phyloP scores from a whole-genome alignment of 306 rosid species.

The Betula pendula region DNA sequence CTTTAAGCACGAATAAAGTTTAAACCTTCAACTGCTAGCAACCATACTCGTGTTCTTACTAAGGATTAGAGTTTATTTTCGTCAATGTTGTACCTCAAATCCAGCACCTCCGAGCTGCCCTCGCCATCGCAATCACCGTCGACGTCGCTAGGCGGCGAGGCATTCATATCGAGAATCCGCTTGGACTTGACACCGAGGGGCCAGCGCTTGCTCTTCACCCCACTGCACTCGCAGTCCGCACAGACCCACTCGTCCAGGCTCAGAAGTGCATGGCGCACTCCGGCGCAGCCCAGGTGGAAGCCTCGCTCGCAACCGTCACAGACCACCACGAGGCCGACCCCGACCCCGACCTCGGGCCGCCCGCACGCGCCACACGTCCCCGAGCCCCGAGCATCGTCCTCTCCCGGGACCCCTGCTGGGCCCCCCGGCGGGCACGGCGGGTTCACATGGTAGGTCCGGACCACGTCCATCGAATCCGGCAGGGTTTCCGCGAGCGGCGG shows the following conservation, averaged over 20 bases:
- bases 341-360: constrained; percentile 41
- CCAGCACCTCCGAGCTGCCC: constrained; percentile 44
- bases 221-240: constrained; percentile 58
- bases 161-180: constrained; percentile 83
- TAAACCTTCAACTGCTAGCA: neutral
- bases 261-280: constrained; percentile 53
- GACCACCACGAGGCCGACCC: constrained; percentile 53
- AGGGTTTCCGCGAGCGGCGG: constrained; percentile 71
- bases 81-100: constrained; percentile 52
- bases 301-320: constrained; percentile 98
- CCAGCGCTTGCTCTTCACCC: constrained; percentile 90
- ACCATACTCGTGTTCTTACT: neutral
- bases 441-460: constrained; percentile 73
- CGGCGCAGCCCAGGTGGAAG: constrained; percentile 73
- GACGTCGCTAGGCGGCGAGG: constrained; percentile 89
- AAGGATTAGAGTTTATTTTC: too few relatives aligned
- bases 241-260: constrained; percentile 80
- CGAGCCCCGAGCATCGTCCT: constrained; percentile 23
- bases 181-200: constrained; percentile 89
- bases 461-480: constrained; percentile 72
- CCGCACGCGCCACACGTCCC: constrained; percentile 54
- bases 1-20: neutral
- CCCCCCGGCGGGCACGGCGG: constrained; percentile 77
- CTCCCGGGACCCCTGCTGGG: constrained; percentile 54
- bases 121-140: constrained; percentile 48